phyloP scores from a whole-genome alignment of 2,329 filamentous ascomycete species.

The Coniella lustricola region DNA sequence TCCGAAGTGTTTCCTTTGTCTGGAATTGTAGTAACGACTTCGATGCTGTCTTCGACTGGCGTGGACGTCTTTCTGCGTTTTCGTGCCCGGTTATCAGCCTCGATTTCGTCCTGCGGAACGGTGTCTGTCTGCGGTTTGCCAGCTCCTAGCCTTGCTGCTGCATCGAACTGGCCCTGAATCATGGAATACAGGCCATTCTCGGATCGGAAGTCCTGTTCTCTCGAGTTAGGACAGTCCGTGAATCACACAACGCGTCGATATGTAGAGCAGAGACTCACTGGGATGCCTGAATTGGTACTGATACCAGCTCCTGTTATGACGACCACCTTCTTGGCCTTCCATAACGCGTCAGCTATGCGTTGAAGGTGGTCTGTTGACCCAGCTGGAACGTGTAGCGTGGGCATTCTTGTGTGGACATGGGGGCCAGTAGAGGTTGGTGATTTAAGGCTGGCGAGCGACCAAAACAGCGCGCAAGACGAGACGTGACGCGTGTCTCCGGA shows the following conservation, averaged over 20 bases:
- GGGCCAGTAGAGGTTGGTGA: background rate
- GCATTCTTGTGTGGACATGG: slow-evolving; percentile 38
- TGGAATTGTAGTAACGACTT: slow-evolving; percentile 3
- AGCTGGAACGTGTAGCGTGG: slow-evolving; percentile 48
- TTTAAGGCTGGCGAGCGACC: too few species aligned
- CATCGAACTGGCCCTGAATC: slow-evolving; percentile 61
- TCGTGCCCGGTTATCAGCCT: slow-evolving; percentile 22
- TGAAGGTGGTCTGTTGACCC: slow-evolving; percentile 50
- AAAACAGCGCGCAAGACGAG: background rate
- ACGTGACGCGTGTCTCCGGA: background rate
- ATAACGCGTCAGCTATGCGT: slow-evolving; percentile 55
- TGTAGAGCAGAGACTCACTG: slow-evolving; percentile 40
- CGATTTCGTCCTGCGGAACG: slow-evolving; percentile 22
- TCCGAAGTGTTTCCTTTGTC: background rate
- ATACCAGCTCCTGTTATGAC: slow-evolving; percentile 68
- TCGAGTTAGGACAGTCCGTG: slow-evolving; percentile 16
- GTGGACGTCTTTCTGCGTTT: slow-evolving; percentile 16
- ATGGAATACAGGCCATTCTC: slow-evolving; percentile 66
- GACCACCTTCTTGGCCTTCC: slow-evolving; percentile 61
- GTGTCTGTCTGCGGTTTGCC: slow-evolving; percentile 25
- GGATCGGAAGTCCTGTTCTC: slow-evolving; percentile 60
- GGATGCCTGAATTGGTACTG: slow-evolving; percentile 69
- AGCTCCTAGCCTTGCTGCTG: slow-evolving; percentile 32
- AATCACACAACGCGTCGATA: background rate
- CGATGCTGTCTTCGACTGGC: slow-evolving; percentile 12